These are phyloP conservation scores for Leccinum subrobustum DNA, from an alignment of 1,284 basidiomycete genomes.

Conservation along the genomic window DNA sequence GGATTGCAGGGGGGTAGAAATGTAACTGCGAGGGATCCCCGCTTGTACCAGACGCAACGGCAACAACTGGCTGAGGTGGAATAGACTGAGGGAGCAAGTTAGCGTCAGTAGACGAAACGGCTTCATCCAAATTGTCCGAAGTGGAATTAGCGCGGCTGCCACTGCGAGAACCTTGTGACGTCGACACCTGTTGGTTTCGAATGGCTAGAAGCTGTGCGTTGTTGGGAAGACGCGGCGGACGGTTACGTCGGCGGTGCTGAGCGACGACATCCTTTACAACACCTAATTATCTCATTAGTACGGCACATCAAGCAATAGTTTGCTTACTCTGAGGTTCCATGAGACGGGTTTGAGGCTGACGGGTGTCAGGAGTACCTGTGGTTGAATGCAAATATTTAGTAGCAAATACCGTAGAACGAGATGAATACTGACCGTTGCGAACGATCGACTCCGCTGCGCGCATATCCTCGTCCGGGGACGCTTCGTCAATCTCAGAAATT, in stretches of 20 bases:
- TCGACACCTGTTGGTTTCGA: background rate
- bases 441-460: background rate
- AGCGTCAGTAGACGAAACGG: background rate
- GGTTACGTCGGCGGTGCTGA: background rate
- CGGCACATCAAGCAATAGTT: background rate
- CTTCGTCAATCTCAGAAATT: background rate
- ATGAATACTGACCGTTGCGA: background rate
- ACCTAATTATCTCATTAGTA: background rate
- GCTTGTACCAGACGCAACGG: background rate
- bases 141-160: background rate
- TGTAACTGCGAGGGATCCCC: background rate
- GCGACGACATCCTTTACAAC: background rate
- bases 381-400: background rate
- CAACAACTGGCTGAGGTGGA: background rate
- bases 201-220: background rate
- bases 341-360: background rate
- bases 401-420: background rate
- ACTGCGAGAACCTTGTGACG: background rate
- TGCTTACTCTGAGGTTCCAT: background rate
- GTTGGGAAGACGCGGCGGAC: background rate
- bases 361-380: too few species aligned
- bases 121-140: background rate
- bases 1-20: background rate
- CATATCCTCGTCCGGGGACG: background rate
- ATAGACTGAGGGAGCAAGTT: background rate